These are phyloP conservation scores for Chloroidium sp. DNA, from an alignment of 163 green algal species.

Conservation along the genomic window DNA sequence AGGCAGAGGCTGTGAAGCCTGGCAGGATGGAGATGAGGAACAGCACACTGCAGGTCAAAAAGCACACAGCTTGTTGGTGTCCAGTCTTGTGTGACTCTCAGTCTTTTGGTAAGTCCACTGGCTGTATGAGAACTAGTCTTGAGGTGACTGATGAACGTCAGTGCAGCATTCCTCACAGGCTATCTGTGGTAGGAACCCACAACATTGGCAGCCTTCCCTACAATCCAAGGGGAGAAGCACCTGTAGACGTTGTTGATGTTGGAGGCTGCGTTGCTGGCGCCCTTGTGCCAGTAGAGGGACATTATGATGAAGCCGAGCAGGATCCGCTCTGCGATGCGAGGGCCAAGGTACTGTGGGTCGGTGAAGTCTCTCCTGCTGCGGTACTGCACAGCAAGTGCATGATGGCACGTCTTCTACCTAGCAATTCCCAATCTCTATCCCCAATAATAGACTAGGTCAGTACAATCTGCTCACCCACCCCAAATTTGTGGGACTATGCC, in stretches of 20 bases:
- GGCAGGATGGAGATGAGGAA: constrained; percentile 29
- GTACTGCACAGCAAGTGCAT: constrained; percentile 30
- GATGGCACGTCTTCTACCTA: neutral
- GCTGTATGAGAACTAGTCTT: too few species aligned
- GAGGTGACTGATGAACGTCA: too few species aligned
- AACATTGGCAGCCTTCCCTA: neutral
- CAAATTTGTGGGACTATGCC: neutral
- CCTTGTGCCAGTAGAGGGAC: constrained; percentile 10
- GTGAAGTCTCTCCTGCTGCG: constrained; percentile 44
- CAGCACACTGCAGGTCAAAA: neutral
- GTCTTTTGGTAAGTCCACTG: too few species aligned
- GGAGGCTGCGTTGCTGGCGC: constrained; percentile 9
- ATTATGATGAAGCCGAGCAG: constrained; percentile 49
- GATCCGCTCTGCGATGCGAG: constrained; percentile 44
- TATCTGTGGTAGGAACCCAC: neutral
- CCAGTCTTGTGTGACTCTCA: too few species aligned
- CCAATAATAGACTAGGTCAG: neutral
- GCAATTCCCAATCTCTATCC: neutral
- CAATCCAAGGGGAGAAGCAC: constrained; percentile 29
- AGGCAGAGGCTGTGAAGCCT: constrained; percentile 11
- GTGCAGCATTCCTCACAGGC: too few species aligned
- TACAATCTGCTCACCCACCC: constrained; percentile 4
- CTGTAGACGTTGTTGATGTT: constrained; percentile 24
- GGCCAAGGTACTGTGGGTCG: constrained; percentile 31
- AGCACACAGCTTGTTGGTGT: too few species aligned